Conservation (phyloP, 192 early-diverging fungal genomes). For the Kappamyces sp. region DNA sequence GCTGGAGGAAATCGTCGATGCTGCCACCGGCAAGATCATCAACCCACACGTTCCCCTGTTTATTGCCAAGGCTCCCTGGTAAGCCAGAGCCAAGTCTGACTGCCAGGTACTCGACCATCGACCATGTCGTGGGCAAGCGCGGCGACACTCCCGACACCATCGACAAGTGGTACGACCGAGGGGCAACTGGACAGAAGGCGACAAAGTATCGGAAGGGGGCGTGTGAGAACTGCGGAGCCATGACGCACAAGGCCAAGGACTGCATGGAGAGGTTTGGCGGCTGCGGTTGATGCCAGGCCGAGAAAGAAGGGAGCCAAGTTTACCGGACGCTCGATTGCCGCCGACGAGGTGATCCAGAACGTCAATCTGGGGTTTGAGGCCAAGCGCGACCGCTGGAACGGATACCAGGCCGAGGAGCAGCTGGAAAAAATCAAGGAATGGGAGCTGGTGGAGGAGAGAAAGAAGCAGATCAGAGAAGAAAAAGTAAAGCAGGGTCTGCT, state of each 20-base stretch:
- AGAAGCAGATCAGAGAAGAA: constrained; percentile 72
- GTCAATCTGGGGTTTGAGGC: constrained; percentile 83
- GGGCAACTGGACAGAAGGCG: constrained; percentile 67
- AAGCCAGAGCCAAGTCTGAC: constrained; percentile 53
- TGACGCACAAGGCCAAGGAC: constrained; percentile 86
- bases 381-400: constrained; percentile 97
- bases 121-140: constrained; percentile 17
- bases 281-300: constrained; percentile 57
- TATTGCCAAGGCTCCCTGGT: constrained; percentile 92
- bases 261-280: constrained; percentile 88
- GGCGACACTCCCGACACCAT: constrained; percentile 19
- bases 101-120: constrained; percentile 78
- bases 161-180: constrained; percentile 76
- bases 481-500: constrained; percentile 31
- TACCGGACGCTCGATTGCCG: constrained; percentile 69
- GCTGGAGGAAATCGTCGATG: constrained; percentile 27
- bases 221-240: constrained; percentile 97
- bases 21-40: constrained; percentile 78
- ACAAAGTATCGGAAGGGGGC: constrained; percentile 93
- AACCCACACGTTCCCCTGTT: constrained; percentile 98
- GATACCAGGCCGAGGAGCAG: constrained; percentile 88
- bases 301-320: constrained; percentile 84
- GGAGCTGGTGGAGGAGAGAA: constrained; percentile 83
- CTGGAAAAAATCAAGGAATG: constrained; percentile 78
- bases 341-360: constrained; percentile 78